Conservation (phyloP, 2,329 filamentous ascomycete species). For the Alternaria rosae region DNA sequence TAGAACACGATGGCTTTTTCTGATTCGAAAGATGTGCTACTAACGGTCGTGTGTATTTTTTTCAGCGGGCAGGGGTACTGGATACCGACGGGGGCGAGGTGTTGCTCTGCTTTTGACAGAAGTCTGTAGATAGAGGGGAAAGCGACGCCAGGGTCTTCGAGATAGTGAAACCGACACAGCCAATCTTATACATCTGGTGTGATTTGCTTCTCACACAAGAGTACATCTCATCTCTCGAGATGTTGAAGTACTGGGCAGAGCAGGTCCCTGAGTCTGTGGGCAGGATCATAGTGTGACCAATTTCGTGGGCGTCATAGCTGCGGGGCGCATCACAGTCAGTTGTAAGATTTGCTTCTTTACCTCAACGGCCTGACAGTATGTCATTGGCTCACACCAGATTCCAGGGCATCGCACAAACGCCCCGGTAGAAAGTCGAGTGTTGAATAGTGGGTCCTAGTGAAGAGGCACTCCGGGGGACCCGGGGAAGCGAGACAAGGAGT, state of each 20-base stretch:
- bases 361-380: not conserved
- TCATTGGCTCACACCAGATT: conserved; percentile 5
- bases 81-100: not conserved
- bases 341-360: not conserved
- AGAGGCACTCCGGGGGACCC: not conserved
- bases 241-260: not conserved
- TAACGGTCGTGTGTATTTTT: not conserved
- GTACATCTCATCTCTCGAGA: not conserved
- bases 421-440: not conserved
- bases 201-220: not conserved
- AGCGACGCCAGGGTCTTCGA: not conserved
- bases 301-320: not conserved
- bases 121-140: not conserved
- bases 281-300: not conserved
- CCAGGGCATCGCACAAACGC: not conserved
- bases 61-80: not conserved
- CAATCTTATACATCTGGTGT: not conserved
- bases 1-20: not conserved
- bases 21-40: not conserved
- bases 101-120: not conserved
- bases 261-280: not conserved
- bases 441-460: not conserved
- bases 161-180: not conserved
- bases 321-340: not conserved
- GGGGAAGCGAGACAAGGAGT: conserved; percentile 17